Percentiles rank a stretch among this genome's conserved stretches.
These are phyloP conservation scores for Saccharomycopsis lassenensis DNA, from an alignment of 805 yeast genomes.

Conservation along the genomic window DNA sequence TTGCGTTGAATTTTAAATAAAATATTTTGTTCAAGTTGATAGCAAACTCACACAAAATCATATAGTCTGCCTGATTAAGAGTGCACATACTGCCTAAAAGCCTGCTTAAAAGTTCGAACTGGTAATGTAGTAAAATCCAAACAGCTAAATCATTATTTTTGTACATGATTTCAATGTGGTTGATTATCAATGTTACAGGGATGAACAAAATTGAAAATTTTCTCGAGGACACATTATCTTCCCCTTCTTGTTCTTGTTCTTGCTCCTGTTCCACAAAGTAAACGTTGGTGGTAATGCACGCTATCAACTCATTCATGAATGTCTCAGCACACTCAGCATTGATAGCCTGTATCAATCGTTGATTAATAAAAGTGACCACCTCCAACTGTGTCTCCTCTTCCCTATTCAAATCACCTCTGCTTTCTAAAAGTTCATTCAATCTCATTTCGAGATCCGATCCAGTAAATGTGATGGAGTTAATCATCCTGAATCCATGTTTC, in stretches of 20 bases:
- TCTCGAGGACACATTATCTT: neutral
- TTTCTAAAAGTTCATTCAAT: neutral
- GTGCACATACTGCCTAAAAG: too few relatives aligned
- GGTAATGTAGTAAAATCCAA: constrained; percentile 8
- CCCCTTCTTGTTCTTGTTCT: neutral
- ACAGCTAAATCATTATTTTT: neutral
- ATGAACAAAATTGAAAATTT: constrained; percentile 5
- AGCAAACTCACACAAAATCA: too few relatives aligned
- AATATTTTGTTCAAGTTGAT: too few relatives aligned
- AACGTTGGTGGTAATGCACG: constrained; percentile 6
- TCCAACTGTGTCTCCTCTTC: neutral
- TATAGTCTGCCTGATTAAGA: too few relatives aligned
- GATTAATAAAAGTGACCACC: constrained; percentile 6
- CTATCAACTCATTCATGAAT: constrained; percentile 6
- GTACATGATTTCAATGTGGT: constrained; percentile 1
- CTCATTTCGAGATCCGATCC: constrained; percentile 11
- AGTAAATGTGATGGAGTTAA: constrained; percentile 5
- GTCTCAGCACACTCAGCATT: constrained; percentile 1
- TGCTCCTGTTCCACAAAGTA: constrained; percentile 1
- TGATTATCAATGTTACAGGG: constrained; percentile 2
- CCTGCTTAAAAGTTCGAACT: too few relatives aligned
- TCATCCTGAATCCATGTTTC: constrained; percentile 7
- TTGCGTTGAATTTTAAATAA: too few relatives aligned
- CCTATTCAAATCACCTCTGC: neutral
- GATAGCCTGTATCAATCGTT: constrained; percentile 5